Percentiles rank a stretch among this genome's conserved stretches.
Conservation (phyloP, 208 protist species). For the Crithidia acanthocephali region DNA sequence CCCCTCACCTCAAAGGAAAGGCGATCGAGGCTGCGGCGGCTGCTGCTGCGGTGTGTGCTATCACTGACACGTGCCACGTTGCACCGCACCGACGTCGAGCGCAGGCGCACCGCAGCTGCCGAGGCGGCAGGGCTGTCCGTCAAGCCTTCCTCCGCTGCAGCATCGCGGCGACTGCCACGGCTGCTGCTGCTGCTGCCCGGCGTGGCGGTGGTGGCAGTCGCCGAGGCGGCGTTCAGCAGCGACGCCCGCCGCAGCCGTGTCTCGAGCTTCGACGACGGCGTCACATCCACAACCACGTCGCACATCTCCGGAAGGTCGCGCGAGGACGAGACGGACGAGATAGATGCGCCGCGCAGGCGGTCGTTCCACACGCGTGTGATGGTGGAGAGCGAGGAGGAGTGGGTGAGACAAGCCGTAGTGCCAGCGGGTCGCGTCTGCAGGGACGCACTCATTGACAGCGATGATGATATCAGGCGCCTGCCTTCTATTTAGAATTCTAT, state of each 20-base stretch:
- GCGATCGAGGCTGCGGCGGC: not conserved
- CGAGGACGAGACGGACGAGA: not conserved
- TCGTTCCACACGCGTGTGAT: conserved; percentile 40
- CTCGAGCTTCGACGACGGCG: conserved; percentile 15
- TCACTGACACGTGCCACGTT: not conserved
- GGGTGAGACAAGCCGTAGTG: conserved; percentile 1
- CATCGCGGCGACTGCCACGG: not conserved
- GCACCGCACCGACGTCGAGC: conserved; percentile 20
- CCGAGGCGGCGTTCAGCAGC: not conserved
- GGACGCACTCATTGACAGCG: conserved; percentile 14
- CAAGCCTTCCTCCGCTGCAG: conserved; percentile 18
- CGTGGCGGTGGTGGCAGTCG: too few species aligned
- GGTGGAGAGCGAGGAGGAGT: conserved; percentile 22
- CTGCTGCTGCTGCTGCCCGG: not conserved
- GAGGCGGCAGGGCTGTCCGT: conserved; percentile 26
- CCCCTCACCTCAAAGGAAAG: conserved; percentile 9
- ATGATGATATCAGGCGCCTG: not conserved
- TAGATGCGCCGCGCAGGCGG: conserved; percentile 19
- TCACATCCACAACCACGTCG: conserved; percentile 11
- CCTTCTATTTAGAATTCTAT: too few species aligned
- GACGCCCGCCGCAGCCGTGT: conserved; percentile 2
- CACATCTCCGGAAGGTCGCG: conserved; percentile 5
- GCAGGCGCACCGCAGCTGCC: conserved; percentile 1
- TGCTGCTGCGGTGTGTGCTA: not conserved
- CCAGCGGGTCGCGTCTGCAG: conserved; percentile 8